Conservation (phyloP, 2,329 filamentous ascomycete genomes). For the Botryotinia globosa region DNA sequence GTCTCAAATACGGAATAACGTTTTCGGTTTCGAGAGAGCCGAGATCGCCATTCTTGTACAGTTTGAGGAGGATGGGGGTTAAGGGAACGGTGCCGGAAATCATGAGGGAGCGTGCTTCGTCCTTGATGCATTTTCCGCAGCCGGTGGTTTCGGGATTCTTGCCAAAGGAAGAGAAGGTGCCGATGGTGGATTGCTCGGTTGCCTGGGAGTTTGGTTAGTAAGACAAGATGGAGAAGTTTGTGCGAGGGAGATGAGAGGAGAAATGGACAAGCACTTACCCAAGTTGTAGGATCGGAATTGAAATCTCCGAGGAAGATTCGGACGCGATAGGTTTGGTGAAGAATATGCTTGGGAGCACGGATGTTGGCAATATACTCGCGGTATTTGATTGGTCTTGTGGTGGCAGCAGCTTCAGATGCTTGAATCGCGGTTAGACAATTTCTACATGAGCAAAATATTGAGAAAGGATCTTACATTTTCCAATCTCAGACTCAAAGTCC, state of each 20-base stretch:
- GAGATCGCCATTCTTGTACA: constrained; percentile 33
- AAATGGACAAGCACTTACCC: constrained; percentile 31
- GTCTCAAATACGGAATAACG: constrained; percentile 37
- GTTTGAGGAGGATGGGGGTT: constrained; percentile 40
- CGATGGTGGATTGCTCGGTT: constrained; percentile 40
- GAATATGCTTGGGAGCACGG: constrained; percentile 39
- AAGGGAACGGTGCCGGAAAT: constrained; percentile 44
- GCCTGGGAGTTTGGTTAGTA: background rate
- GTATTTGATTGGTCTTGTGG: constrained; percentile 24
- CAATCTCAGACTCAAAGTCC: constrained; percentile 31
- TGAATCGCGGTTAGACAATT: background rate
- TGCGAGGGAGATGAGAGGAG: background rate
- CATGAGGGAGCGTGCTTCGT: constrained; percentile 33
- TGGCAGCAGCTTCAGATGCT: background rate
- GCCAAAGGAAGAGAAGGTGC: constrained; percentile 42
- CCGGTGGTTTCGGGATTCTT: constrained; percentile 36
- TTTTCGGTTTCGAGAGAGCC: constrained; percentile 35
- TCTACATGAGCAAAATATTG: too few species aligned
- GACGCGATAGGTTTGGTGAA: constrained; percentile 40
- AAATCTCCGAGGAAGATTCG: constrained; percentile 42
- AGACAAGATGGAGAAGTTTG: background rate
- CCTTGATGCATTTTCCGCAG: constrained; percentile 39
- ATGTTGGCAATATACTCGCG: constrained; percentile 41
- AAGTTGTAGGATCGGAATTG: constrained; percentile 30
- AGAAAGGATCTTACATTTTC: constrained; percentile 23